phyloP scores from a whole-genome alignment of 768 basidiomycete genomes.

The Leccinum rimulosum region DNA sequence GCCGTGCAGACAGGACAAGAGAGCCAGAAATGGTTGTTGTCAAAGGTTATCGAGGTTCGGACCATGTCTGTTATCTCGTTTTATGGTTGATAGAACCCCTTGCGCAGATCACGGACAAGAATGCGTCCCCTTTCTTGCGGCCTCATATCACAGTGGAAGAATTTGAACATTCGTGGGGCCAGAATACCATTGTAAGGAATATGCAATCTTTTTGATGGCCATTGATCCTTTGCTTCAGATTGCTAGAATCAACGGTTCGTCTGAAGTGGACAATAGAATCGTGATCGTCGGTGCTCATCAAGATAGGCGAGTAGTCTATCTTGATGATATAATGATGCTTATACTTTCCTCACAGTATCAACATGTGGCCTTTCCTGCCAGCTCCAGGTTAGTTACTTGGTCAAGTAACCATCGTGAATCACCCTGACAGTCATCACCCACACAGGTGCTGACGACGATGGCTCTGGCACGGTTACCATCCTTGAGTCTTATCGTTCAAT shows the following conservation, averaged over 20 bases:
- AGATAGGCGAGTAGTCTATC: slow-evolving; percentile 54
- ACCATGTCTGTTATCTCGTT: not conserved
- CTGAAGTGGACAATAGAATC: slow-evolving; percentile 54
- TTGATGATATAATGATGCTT: slow-evolving; percentile 1
- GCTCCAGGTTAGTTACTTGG: slow-evolving; percentile 57
- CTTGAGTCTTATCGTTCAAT: slow-evolving; percentile 44
- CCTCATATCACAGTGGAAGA: slow-evolving; percentile 62
- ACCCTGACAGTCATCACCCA: not conserved
- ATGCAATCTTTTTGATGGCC: not conserved
- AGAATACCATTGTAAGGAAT: slow-evolving; percentile 66
- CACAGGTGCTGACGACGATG: slow-evolving; percentile 42
- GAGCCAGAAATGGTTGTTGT: slow-evolving; percentile 76
- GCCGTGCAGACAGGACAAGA: slow-evolving; percentile 60
- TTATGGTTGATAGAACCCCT: not conserved
- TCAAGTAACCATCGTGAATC: not conserved
- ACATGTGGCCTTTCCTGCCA: slow-evolving; percentile 72
- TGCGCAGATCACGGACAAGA: slow-evolving; percentile 59
- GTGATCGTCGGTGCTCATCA: slow-evolving; percentile 80
- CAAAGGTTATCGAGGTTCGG: slow-evolving; percentile 60
- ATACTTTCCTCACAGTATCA: slow-evolving; percentile 45
- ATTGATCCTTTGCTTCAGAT: slow-evolving; percentile 45
- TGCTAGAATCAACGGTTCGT: slow-evolving; percentile 71
- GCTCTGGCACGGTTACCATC: slow-evolving; percentile 45
- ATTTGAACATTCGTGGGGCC: slow-evolving; percentile 81
- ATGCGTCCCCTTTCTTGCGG: slow-evolving; percentile 55